A percentile compares a stretch with the other conserved stretches of the same genome.
phyloP scores from a whole-genome alignment of 768 basidiomycete genomes.

The Pleurotus eryngii region DNA sequence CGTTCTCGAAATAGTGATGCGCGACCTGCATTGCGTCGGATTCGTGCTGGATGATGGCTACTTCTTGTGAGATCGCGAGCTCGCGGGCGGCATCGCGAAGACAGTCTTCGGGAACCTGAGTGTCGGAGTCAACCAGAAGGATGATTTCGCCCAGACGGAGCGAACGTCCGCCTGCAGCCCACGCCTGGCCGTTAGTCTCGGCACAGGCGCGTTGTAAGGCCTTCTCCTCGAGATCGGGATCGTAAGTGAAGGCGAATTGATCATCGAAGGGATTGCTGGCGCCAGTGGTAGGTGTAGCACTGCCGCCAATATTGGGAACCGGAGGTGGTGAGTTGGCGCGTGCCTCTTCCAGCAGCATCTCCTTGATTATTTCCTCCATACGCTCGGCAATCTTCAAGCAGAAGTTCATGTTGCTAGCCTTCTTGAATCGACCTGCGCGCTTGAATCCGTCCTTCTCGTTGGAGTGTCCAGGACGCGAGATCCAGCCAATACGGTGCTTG shows the following conservation, averaged over 20 bases:
- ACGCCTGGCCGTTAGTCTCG: conserved; percentile 64
- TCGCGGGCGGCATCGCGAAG: conserved; percentile 88
- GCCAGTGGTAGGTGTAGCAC: neutral
- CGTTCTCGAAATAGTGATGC: conserved; percentile 87
- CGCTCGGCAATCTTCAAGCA: conserved; percentile 1
- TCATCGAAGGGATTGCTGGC: conserved; percentile 33
- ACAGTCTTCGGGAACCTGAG: conserved; percentile 80
- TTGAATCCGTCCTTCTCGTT: conserved; percentile 81
- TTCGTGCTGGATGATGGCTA: conserved; percentile 89
- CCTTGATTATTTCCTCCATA: conserved; percentile 5
- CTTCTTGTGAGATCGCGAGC: conserved; percentile 71
- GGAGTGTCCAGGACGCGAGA: conserved; percentile 73
- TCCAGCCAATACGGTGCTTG: conserved; percentile 73
- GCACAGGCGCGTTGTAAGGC: conserved; percentile 74
- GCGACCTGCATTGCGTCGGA: conserved; percentile 90
- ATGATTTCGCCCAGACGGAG: conserved; percentile 77
- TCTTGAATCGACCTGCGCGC: conserved; percentile 90
- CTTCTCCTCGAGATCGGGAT: conserved; percentile 59
- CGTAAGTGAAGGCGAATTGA: conserved; percentile 26
- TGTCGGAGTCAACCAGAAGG: conserved; percentile 79
- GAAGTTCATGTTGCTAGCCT: conserved; percentile 51
- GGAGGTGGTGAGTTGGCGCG: neutral
- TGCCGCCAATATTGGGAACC: conserved; percentile 17
- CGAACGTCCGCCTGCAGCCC: conserved; percentile 73
- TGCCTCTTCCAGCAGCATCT: neutral